Evolutionary conservation across 495 filamentous ascomycete species (phyloP).

Genomic region (Tuber microsphaerosporum): DNA sequence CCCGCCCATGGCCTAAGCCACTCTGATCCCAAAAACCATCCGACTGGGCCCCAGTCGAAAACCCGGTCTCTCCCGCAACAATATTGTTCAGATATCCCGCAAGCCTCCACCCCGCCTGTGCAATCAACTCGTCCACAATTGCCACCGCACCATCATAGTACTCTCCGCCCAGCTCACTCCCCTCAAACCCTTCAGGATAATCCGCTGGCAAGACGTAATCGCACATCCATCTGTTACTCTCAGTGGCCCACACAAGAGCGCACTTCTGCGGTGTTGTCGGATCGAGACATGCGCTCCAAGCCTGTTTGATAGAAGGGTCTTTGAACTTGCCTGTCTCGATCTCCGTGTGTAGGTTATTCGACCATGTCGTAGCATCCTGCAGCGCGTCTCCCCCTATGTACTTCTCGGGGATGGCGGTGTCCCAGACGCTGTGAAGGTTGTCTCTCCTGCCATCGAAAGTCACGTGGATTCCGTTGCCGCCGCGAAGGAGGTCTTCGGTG

Average conservation of each 20-base stretch:
- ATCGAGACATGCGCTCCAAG: conserved; percentile 51
- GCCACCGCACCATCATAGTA: conserved; percentile 59
- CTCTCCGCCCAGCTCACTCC: conserved; percentile 53
- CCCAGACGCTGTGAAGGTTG: conserved; percentile 60
- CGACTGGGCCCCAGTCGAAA: conserved; percentile 5
- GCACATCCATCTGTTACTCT: conserved; percentile 58
- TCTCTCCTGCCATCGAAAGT: conserved; percentile 47
- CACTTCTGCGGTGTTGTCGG: conserved; percentile 48
- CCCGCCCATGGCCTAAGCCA: background rate
- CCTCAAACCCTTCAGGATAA: conserved; percentile 49
- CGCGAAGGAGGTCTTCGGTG: conserved; percentile 53
- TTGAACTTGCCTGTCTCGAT: conserved; percentile 52
- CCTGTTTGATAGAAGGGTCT: conserved; percentile 23
- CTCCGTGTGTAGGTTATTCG: conserved; percentile 47
- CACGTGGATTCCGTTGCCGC: conserved; percentile 57
- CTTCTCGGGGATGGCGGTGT: conserved; percentile 56
- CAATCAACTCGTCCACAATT: conserved; percentile 65
- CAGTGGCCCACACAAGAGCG: conserved; percentile 55
- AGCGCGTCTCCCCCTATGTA: conserved; percentile 49
- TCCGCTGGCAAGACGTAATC: conserved; percentile 51
- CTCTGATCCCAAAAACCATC: conserved; percentile 5
- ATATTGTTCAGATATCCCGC: conserved; percentile 57
- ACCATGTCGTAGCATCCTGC: conserved; percentile 49
- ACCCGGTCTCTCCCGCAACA: conserved; percentile 26
- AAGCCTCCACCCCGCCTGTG: conserved; percentile 64